These are phyloP conservation scores for Blastomyces percursus DNA, from an alignment of 2,329 filamentous ascomycete genomes.

Conservation along the genomic window DNA sequence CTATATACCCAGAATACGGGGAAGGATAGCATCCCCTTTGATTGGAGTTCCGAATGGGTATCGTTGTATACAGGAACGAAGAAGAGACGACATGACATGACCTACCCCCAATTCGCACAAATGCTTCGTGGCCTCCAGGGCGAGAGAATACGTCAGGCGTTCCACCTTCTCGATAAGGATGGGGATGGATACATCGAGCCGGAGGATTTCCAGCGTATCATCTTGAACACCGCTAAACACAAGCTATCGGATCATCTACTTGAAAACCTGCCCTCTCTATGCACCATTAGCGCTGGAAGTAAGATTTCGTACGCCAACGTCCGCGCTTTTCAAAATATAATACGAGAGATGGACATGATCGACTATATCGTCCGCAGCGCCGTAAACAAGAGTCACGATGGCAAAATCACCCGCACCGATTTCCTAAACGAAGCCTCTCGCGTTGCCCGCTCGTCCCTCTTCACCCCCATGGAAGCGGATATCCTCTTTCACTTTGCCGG, in stretches of 20 bases:
- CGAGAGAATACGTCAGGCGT: slow-evolving; percentile 90
- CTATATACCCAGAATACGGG: slow-evolving; percentile 83
- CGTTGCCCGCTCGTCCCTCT: slow-evolving; percentile 85
- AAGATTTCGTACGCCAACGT: slow-evolving; percentile 98
- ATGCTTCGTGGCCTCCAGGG: slow-evolving; percentile 95
- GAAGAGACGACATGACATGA: slow-evolving; percentile 79
- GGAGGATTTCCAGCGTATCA: slow-evolving; percentile 93
- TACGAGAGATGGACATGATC: slow-evolving; percentile 94
- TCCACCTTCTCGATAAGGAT: slow-evolving; percentile 82
- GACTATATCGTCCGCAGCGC: slow-evolving; percentile 87
- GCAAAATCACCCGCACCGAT: slow-evolving; percentile 86
- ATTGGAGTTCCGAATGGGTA: slow-evolving; percentile 97
- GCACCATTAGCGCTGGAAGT: slow-evolving; percentile 82
- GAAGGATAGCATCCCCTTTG: slow-evolving; percentile 75
- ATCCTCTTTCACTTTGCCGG: slow-evolving; percentile 98
- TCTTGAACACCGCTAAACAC: slow-evolving; percentile 81
- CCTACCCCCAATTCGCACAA: slow-evolving; percentile 94
- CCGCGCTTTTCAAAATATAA: slow-evolving; percentile 94
- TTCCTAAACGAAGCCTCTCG: slow-evolving; percentile 90
- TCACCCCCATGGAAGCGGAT: slow-evolving; percentile 97
- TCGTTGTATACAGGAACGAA: slow-evolving; percentile 84
- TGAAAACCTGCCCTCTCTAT: slow-evolving; percentile 79
- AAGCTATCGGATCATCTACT: slow-evolving; percentile 96
- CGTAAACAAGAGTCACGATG: slow-evolving; percentile 68
- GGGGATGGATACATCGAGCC: slow-evolving; percentile 92